Evolutionary conservation across 805 yeast species (phyloP).

Genomic region (Sugiyamaella lignohabitans): DNA sequence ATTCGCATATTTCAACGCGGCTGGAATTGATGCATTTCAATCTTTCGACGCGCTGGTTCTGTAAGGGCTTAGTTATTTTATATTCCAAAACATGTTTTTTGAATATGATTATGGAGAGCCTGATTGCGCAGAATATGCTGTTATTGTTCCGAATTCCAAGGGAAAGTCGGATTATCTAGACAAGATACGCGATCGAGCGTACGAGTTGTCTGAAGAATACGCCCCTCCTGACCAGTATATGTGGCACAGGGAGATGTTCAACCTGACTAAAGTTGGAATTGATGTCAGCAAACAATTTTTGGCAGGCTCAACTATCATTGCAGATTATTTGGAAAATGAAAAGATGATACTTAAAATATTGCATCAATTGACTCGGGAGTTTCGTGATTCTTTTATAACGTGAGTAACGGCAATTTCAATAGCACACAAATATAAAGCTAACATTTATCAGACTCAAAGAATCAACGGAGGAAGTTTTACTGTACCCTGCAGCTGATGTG

Average conservation of each 20-base stretch:
- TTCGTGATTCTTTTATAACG: not conserved
- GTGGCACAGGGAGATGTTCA: not conserved
- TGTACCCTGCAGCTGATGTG: not conserved
- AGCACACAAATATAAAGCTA: too few species aligned
- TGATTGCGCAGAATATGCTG: too few species aligned
- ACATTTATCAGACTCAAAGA: not conserved
- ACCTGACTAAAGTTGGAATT: not conserved
- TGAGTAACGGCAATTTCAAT: not conserved
- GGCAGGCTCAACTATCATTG: not conserved
- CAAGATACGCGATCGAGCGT: not conserved
- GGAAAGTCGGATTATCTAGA: too few species aligned
- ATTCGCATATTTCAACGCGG: too few species aligned
- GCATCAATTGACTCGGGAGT: not conserved
- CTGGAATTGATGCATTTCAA: too few species aligned
- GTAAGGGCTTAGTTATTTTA: too few species aligned
- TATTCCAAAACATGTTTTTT: too few species aligned
- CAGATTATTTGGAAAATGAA: not conserved
- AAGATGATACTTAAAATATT: not conserved
- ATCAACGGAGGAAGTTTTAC: not conserved
- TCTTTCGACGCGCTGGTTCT: too few species aligned
- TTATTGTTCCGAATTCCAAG: too few species aligned
- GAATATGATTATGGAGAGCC: too few species aligned
- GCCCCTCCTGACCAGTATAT: not conserved
- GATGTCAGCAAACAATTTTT: not conserved
- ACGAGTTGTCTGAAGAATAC: not conserved